phyloP scores from a whole-genome alignment of 1,139 yeast genomes.

The Scheffersomyces lignicola region DNA sequence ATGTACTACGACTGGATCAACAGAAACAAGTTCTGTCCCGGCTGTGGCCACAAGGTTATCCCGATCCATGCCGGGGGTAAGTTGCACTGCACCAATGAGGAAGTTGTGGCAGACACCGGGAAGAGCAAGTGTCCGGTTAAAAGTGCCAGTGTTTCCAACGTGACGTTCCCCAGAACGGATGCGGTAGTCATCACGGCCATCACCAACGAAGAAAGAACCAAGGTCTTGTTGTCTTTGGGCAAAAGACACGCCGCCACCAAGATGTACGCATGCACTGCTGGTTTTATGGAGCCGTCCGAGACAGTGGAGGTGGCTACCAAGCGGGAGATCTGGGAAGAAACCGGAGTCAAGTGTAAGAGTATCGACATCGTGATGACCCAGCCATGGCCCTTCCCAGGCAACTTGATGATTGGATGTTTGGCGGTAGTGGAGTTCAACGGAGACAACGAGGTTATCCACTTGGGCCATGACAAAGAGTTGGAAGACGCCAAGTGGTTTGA shows the following conservation, averaged over 20 bases:
- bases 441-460: slow-evolving; percentile 56
- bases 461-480: slow-evolving; percentile 83
- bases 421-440: slow-evolving; percentile 71
- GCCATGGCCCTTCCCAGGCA: slow-evolving; percentile 97
- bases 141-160: slow-evolving; percentile 53
- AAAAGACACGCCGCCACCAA: slow-evolving; percentile 50
- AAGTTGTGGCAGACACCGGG: slow-evolving; percentile 14
- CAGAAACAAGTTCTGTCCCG: slow-evolving; percentile 79
- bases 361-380: slow-evolving; percentile 70
- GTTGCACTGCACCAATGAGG: slow-evolving; percentile 54
- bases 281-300: slow-evolving; percentile 94
- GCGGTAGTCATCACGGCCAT: slow-evolving; percentile 83
- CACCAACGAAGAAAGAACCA: slow-evolving; percentile 57
- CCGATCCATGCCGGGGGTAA: slow-evolving; percentile 85
- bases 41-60: slow-evolving; percentile 74
- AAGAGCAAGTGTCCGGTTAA: slow-evolving; percentile 53
- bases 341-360: slow-evolving; percentile 71
- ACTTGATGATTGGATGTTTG: slow-evolving; percentile 89
- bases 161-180: slow-evolving; percentile 90
- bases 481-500: slow-evolving; percentile 86
- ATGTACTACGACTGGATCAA: slow-evolving; percentile 85
- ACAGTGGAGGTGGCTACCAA: slow-evolving; percentile 85
- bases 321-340: slow-evolving; percentile 93
- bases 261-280: slow-evolving; percentile 87
- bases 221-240: slow-evolving; percentile 70